Base-by-base conservation (phyloP, 2,329 filamentous ascomycete genomes). In the Colletotrichum sp. region DNA sequence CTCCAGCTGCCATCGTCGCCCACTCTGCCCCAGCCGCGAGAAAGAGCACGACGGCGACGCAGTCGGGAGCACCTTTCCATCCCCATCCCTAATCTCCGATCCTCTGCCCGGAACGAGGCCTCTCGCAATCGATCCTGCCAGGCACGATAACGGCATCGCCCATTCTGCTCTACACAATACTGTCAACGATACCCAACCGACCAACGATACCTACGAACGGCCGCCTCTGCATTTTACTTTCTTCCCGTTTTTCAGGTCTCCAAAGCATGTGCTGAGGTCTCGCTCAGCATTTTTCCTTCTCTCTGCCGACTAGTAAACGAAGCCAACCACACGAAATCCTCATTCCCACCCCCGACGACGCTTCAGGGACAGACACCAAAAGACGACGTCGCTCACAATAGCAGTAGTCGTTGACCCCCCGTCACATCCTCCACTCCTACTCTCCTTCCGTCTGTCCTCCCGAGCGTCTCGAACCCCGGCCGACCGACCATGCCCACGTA, bases 401-500 rank as follows among this genome's bases (percentile, higher is more conserved):
- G 70, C 39, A 24, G 64, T 36, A 36, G n/a, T 21, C 16, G 39
- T 60, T n/a, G 24, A 24, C 39, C 71, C 68, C 30, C 72, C 63
- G 64, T 73, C 70, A 68, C 73, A 64, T 52, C 73, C 70, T 57
- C 70, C 49, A 44, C 30, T 62, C n/a, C 62, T 55, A 8, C 55
- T 24, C 57, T 18, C 30, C 44, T 15, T 49, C n/a, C 60, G 24
- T 74, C 34, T 32, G 49, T 16, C 59, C 49, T 69, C 71, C 49
- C 70, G 71, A 75, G n/a, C 74, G 74, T 60, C 74, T 76, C 59
- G 60, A 70, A 49, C 75, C 60, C 65, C 60, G 36, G 60, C 66
- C 67, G 64, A 76, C 49, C 75, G 69, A 78, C 68, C 69, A 91
- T 91, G 89, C 89, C 89, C 85, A 90, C 89, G 78, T 91, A 90